Percentiles rank a stretch among this genome's conserved stretches.
Evolutionary conservation across 495 filamentous ascomycete genomes (phyloP).

Genomic region (Friedmanniomyces endolithicus): DNA sequence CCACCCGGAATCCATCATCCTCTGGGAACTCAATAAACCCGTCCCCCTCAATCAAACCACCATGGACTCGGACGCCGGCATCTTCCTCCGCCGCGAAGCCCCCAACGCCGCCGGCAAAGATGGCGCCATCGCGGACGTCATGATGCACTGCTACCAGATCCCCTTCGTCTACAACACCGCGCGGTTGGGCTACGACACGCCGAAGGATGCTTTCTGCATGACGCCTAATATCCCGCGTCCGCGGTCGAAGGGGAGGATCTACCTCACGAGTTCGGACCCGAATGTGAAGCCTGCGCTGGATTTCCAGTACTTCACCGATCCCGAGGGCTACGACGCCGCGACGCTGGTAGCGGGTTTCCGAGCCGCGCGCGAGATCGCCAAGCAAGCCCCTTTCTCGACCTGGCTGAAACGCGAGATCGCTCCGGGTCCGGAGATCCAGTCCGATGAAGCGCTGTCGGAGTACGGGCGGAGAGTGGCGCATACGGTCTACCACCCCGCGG

Average conservation of each 20-base stretch:
- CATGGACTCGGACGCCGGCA: conserved; percentile 75
- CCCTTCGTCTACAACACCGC: conserved; percentile 50
- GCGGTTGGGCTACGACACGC: conserved; percentile 60
- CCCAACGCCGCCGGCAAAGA: conserved; percentile 50
- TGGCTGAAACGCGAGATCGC: conserved; percentile 75
- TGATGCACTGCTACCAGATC: conserved; percentile 91
- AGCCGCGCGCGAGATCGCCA: conserved; percentile 56
- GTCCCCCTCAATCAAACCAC: conserved; percentile 66
- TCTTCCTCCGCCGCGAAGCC: conserved; percentile 63
- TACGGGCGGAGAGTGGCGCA: conserved; percentile 65
- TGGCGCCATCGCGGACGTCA: conserved; percentile 60
- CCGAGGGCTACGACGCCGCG: conserved; percentile 68
- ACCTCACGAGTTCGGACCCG: conserved; percentile 58
- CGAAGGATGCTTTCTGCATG: conserved; percentile 77
- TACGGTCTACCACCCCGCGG: conserved; percentile 77
- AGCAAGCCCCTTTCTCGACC: conserved; percentile 57
- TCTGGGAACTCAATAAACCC: conserved; percentile 71
- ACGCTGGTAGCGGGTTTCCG: conserved; percentile 68
- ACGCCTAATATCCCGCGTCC: conserved; percentile 80
- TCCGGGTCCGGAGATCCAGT: conserved; percentile 53
- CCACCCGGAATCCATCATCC: conserved; percentile 66
- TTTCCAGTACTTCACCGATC: conserved; percentile 81
- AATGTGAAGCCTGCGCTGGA: conserved; percentile 66
- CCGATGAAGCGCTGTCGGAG: conserved; percentile 59
- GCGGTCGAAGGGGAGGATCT: conserved; percentile 59